Conservation (phyloP, 2,329 filamentous ascomycete genomes). For the Nemania serpens region DNA sequence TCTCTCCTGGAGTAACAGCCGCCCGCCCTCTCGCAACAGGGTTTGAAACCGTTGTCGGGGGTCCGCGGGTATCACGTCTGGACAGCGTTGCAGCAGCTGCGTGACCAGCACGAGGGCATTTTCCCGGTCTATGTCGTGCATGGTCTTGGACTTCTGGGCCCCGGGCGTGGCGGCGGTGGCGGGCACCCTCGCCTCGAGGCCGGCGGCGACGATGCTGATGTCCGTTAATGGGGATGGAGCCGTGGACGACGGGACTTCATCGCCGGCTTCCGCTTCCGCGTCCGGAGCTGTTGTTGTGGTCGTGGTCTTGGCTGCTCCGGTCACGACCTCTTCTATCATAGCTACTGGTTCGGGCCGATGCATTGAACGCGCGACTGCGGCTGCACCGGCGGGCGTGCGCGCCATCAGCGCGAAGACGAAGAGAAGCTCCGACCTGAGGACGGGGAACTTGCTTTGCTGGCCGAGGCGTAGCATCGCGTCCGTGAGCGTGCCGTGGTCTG, state of each 20-base stretch:
- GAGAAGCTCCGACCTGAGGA: conserved; percentile 64
- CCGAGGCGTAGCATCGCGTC: conserved; percentile 57
- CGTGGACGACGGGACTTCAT: no score
- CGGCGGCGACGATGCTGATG: neutral
- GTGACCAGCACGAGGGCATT: conserved; percentile 64
- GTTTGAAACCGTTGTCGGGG: conserved; percentile 51
- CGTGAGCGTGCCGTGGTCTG: conserved; percentile 47
- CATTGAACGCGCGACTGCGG: conserved; percentile 51
- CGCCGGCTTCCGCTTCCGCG: no score
- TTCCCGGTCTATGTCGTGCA: conserved; percentile 60
- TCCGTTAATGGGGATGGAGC: neutral
- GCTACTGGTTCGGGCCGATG: conserved; percentile 49
- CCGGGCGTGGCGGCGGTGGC: conserved; percentile 45
- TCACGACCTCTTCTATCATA: conserved; percentile 54
- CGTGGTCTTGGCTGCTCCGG: conserved; percentile 41
- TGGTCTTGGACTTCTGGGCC: conserved; percentile 29
- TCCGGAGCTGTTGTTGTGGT: neutral
- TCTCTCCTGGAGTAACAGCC: conserved; percentile 30
- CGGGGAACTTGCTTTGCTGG: conserved; percentile 62
- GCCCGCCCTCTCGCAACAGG: conserved; percentile 56
- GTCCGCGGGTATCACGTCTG: conserved; percentile 46
- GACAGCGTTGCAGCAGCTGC: conserved; percentile 55
- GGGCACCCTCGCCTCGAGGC: conserved; percentile 52
- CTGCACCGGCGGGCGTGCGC: conserved; percentile 54
- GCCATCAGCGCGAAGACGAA: conserved; percentile 67